Evolutionary conservation across 2,329 filamentous ascomycete genomes (phyloP), one percentile per base, ranked within the genome.

Genomic region (Penicillium sp.): DNA sequence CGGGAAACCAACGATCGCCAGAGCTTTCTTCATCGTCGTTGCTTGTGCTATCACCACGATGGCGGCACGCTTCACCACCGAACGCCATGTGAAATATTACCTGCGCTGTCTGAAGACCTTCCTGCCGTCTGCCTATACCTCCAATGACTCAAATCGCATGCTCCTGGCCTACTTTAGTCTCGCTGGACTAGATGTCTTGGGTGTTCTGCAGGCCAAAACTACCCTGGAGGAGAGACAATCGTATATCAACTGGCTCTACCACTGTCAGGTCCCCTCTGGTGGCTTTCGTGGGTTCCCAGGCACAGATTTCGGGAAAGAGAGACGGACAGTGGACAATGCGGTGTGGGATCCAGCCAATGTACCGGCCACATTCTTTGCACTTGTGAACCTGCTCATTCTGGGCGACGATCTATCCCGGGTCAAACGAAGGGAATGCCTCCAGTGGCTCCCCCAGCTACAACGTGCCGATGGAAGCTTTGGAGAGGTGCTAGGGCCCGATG

Each of bases 101-200:
- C 85, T 92, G 63, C 88, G 93, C 71, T 97, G 93, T 73, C 84
- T 95, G 63, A 89, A 89, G 72, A 89, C 88, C 24, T 84, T 89
- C 60, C 86, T 99, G 7, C 95, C 95, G 0, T 83, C 87, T 46
- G 82, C 86, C 61, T 99, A 98, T 79, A 96, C 90, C 16, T 83
- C 87, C 72, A 95, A 90, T 73, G 95, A 99, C 78, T 91, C 91
- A 65, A 93, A 89, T 68, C 92, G 95, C 68, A 89, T 98, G 80
- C 90, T 89, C 5, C 86, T 98, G 53, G 92, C 87, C 64, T 96
- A 89, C 79, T 96, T 99, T 80, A 93, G 89, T 64, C 79, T 98
- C 67, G 89, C 91, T 8, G 91, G 91, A 1, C 82, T 96, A 48
- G 91, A 96, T 70, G 78, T 98, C 1, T 86, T 99, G 29, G 86